These are phyloP conservation scores for Sherardia arvensis DNA, from an alignment of 257 asterid genomes.

Conservation along the genomic window DNA sequence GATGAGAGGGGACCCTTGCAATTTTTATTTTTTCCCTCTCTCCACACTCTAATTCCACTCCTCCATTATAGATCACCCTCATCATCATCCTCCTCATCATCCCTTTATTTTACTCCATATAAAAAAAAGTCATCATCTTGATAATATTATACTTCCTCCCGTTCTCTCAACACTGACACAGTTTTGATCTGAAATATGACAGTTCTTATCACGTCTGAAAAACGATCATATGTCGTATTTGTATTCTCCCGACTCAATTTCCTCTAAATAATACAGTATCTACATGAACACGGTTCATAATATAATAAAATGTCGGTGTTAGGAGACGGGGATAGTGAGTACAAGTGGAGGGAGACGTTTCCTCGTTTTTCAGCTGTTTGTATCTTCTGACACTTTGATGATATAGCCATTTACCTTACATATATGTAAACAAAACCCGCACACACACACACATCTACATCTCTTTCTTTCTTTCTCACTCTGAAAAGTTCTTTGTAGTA, in stretches of 20 bases:
- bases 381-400: conserved; percentile 63
- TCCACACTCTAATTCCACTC: conserved; percentile 14
- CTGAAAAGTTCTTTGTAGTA: conserved; percentile 34
- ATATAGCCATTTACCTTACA: conserved; percentile 35
- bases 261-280: no score
- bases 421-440: conserved; percentile 13
- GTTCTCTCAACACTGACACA: neutral
- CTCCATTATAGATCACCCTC: conserved; percentile 19
- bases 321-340: neutral
- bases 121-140: neutral
- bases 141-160: neutral
- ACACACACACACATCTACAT: conserved; percentile 31
- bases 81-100: conserved; percentile 12
- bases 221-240: no score
- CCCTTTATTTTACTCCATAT: neutral
- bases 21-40: conserved; percentile 13
- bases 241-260: no score
- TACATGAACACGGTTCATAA: no score
- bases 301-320: neutral
- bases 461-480: conserved; percentile 26
- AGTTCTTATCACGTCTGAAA: no score
- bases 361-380: conserved; percentile 82
- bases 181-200: no score
- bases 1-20: conserved; percentile 27
- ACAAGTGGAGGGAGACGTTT: conserved; percentile 63